Percentiles rank a stretch among this genome's conserved stretches.
Conservation (phyloP, 139 green algal genomes). For the Nannochloris sp. region DNA sequence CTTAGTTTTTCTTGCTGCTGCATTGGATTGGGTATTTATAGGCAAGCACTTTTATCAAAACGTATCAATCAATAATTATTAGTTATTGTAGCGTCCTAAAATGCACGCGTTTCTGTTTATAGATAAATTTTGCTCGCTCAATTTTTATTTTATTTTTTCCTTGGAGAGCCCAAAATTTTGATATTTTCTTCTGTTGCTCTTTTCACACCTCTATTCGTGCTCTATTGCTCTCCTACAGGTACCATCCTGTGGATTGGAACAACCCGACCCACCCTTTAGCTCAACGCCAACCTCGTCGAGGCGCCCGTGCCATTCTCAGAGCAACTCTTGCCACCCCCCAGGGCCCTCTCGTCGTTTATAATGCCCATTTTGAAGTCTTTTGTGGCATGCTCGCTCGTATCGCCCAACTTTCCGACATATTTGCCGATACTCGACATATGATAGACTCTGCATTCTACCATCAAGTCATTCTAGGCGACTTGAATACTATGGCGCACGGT, state of each 20-base stretch:
- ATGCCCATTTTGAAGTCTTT: constrained; percentile 82
- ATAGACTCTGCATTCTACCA: background rate
- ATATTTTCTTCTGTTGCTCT: no score
- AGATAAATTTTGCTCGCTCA: no score
- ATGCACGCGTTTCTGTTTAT: no score
- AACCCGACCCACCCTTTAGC: constrained; percentile 29
- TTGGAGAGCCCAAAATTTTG: no score
- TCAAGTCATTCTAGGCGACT: constrained; percentile 65
- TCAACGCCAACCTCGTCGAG: constrained; percentile 47
- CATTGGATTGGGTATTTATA: no score
- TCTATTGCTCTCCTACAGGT: constrained; percentile 9
- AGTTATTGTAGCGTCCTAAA: background rate
- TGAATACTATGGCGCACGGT: constrained; percentile 83
- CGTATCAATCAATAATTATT: no score
- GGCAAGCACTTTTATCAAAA: no score
- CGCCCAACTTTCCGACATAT: constrained; percentile 70
- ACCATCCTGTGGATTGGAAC: constrained; percentile 75
- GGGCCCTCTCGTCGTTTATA: constrained; percentile 68
- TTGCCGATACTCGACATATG: constrained; percentile 42
- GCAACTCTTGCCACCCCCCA: constrained; percentile 34
- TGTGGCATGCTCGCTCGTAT: constrained; percentile 73
- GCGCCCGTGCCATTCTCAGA: constrained; percentile 52
- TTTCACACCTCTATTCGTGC: no score
- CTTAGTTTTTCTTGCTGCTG: no score
- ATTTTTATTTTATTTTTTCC: no score